These are phyloP conservation scores for Aspergillus cavernicola DNA, from an alignment of 495 filamentous ascomycete genomes.

Conservation along the genomic window DNA sequence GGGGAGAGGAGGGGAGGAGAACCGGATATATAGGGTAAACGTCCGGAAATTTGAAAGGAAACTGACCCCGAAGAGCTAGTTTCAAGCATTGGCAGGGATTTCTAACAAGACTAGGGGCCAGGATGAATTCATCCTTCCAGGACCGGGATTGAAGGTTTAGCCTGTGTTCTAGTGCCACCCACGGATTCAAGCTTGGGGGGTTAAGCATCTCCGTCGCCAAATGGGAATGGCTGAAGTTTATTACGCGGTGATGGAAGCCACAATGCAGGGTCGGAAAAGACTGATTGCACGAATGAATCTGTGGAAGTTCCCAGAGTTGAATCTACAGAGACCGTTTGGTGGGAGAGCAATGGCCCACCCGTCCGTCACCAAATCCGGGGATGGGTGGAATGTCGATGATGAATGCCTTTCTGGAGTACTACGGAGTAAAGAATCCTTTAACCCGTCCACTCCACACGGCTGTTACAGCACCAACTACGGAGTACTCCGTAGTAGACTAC, in stretches of 20 bases:
- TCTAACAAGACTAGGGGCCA: too few relatives aligned
- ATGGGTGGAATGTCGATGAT: not conserved
- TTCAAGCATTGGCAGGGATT: too few relatives aligned
- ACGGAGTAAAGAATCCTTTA: not conserved
- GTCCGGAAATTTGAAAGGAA: not conserved
- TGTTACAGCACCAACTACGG: not conserved
- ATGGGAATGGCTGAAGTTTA: not conserved
- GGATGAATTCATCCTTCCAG: too few relatives aligned
- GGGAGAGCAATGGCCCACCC: too few relatives aligned
- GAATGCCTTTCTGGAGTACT: not conserved
- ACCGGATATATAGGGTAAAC: not conserved
- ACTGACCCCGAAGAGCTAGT: too few relatives aligned
- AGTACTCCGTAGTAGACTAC: too few relatives aligned
- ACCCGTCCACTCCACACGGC: not conserved
- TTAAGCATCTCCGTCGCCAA: conserved; percentile 4
- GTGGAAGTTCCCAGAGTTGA: too few relatives aligned
- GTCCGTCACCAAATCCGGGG: not conserved
- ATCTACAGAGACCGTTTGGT: too few relatives aligned
- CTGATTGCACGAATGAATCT: too few relatives aligned
- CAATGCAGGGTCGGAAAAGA: not conserved
- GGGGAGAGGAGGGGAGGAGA: not conserved
- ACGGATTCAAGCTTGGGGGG: not conserved
- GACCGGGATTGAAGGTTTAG: too few relatives aligned
- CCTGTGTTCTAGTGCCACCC: too few relatives aligned
- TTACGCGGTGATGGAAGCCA: not conserved